A percentile compares a stretch with the other conserved stretches of the same genome.
phyloP scores from a whole-genome alignment of 2,329 filamentous ascomycete genomes.

The Beauveria rudraprayagi region DNA sequence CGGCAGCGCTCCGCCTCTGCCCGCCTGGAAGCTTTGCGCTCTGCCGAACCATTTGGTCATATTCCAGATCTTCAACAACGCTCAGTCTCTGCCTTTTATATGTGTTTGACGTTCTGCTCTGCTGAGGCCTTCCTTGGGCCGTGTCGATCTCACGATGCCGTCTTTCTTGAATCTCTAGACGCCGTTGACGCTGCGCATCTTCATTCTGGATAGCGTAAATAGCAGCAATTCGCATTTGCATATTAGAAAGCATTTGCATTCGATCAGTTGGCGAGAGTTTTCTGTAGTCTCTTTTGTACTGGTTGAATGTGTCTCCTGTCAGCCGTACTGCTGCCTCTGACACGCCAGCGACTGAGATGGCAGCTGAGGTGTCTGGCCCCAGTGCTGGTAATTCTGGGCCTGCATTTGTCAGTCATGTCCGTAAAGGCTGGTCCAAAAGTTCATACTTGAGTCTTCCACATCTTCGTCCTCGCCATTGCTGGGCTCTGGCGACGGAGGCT shows the following conservation, averaged over 20 bases:
- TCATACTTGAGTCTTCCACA: constrained; percentile 20
- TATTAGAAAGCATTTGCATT: constrained; percentile 29
- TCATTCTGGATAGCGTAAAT: constrained; percentile 39
- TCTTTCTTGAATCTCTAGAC: constrained; percentile 30
- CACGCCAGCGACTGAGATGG: constrained; percentile 32
- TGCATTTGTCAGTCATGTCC: constrained; percentile 5
- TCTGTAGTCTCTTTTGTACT: constrained; percentile 35
- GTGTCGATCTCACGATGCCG: constrained; percentile 32
- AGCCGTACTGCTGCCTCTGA: constrained; percentile 30
- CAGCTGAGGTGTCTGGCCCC: constrained; percentile 16
- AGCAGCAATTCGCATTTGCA: constrained; percentile 35
- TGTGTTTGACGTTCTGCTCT: constrained; percentile 18
- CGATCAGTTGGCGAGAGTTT: constrained; percentile 34
- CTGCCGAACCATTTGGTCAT: background rate
- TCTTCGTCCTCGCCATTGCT: constrained; percentile 28
- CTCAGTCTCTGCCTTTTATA: background rate
- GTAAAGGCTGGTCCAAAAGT: background rate
- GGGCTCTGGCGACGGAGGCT: constrained; percentile 28
- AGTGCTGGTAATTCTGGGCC: constrained; percentile 10
- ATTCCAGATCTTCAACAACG: background rate
- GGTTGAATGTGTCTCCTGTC: constrained; percentile 36
- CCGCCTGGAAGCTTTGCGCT: background rate
- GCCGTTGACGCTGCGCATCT: constrained; percentile 31
- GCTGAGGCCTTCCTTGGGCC: constrained; percentile 18
- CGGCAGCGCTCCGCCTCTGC: background rate